Conservation (phyloP, 805 yeast species). For the Sugiyamaella floridensis region DNA sequence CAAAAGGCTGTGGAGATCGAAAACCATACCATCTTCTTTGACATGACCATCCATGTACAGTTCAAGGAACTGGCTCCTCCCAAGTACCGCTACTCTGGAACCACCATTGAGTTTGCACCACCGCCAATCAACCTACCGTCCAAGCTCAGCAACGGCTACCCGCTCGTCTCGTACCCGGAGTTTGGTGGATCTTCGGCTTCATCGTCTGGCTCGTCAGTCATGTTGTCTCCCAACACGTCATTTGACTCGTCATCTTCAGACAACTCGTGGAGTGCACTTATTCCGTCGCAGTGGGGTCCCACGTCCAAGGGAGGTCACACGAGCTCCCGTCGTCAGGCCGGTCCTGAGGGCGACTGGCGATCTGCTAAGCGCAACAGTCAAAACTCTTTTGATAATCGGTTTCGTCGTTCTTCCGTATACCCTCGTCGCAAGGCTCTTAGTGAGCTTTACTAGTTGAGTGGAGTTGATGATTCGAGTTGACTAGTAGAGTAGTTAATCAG, state of each 20-base stretch:
- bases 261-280: not conserved
- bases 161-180: not conserved
- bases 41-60: constrained; percentile 78
- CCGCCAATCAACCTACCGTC: constrained; percentile 61
- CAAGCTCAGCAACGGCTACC: not conserved
- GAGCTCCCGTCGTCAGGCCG: not conserved
- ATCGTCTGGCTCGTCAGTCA: not conserved
- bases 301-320: not conserved
- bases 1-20: constrained; percentile 70
- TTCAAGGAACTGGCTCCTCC: constrained; percentile 54
- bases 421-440: not conserved
- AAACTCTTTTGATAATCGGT: not conserved
- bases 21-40: constrained; percentile 68
- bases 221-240: not conserved
- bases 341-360: not conserved
- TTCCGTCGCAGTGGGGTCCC: not conserved
- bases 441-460: not conserved
- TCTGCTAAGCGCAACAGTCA: not conserved
- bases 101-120: constrained; percentile 58
- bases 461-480: too few species aligned
- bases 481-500: too few species aligned
- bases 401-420: not conserved
- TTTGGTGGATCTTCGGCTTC: not conserved
- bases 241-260: not conserved
- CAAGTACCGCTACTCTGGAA: constrained; percentile 25